Evolutionary conservation across 2,329 filamentous ascomycete species (phyloP).

Genomic region (Rutstroemia sp.): DNA sequence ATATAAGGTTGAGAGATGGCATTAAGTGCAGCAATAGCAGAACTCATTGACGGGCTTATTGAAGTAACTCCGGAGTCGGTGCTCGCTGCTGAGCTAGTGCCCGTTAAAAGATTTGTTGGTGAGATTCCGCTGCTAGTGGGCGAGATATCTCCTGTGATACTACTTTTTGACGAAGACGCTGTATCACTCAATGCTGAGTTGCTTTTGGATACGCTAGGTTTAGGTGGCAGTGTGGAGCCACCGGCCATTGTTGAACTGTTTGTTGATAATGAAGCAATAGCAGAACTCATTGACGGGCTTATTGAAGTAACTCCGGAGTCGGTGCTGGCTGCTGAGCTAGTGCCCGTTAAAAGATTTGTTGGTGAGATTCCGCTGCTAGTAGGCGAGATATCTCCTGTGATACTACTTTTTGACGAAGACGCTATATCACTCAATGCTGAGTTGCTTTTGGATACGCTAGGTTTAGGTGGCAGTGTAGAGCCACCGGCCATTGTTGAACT

Average conservation of each 20-base stretch:
- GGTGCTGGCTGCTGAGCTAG: background rate
- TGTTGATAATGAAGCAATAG: background rate
- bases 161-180: background rate
- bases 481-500: background rate
- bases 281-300: background rate
- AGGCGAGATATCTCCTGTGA: too few species aligned
- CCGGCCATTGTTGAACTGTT: background rate
- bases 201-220: background rate
- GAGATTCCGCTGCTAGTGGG: too few species aligned
- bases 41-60: background rate
- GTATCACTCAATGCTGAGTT: background rate
- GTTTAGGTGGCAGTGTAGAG: background rate
- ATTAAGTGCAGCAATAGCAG: background rate
- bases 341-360: background rate
- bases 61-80: background rate
- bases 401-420: too few species aligned
- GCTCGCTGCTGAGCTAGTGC: background rate
- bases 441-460: too few species aligned
- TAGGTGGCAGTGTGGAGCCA: background rate
- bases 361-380: too few species aligned
- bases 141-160: too few species aligned
- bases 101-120: too few species aligned
- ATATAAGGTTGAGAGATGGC: background rate
- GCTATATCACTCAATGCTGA: too few species aligned
- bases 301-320: background rate